Conservation (phyloP, 257 asterid genomes). For the Gynochthodes officinalis region DNA sequence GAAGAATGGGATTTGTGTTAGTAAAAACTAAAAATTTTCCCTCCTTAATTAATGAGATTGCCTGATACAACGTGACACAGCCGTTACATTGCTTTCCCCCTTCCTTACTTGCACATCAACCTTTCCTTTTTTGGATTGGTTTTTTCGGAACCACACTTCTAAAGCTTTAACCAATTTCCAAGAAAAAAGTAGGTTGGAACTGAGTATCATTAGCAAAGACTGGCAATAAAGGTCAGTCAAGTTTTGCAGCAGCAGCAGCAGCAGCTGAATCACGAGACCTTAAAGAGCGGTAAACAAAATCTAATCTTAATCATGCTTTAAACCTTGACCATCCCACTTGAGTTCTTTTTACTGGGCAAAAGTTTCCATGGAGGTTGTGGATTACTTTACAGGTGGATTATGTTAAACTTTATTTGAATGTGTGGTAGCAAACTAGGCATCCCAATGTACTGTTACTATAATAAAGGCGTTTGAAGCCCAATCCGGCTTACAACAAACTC, state of each 20-base stretch:
- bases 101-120: neutral
- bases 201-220: slow-evolving; percentile 2
- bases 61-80: neutral
- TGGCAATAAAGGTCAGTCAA: slow-evolving; percentile 3
- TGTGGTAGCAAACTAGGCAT: neutral
- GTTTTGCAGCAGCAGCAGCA: slow-evolving; percentile 22
- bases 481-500: no score
- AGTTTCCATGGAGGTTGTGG: slow-evolving; percentile 2
- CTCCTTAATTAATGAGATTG: neutral
- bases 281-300: neutral
- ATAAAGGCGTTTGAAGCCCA: no score
- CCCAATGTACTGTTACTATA: neutral
- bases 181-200: slow-evolving; percentile 3
- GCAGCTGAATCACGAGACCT: neutral
- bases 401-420: slow-evolving; percentile 2
- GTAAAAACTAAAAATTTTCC: neutral
- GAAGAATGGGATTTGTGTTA: no score
- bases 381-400: slow-evolving; percentile 15
- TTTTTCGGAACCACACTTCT: neutral
- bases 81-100: neutral
- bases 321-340: slow-evolving; percentile 19
- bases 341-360: slow-evolving; percentile 5
- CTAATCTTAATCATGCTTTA: slow-evolving; percentile 6
- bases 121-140: slow-evolving; percentile 1
- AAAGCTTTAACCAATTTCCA: slow-evolving; percentile 15